Conservation (phyloP, 2,329 filamentous ascomycete species). For the Claviceps maximensis region DNA sequence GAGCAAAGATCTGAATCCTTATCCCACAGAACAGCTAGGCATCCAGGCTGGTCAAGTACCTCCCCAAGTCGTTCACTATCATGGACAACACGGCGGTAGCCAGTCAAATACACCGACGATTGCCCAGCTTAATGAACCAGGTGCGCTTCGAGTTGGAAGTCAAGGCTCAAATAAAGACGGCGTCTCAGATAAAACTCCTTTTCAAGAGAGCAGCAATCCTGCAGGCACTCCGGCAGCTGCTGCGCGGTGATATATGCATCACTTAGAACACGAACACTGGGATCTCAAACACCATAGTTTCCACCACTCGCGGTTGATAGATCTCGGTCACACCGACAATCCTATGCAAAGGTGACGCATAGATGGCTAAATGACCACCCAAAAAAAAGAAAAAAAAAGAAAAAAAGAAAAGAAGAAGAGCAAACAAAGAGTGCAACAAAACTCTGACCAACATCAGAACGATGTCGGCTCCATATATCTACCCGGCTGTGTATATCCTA, state of each 20-base stretch:
- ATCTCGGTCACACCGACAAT: not conserved
- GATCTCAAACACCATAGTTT: not conserved
- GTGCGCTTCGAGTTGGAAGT: slow-evolving; percentile 33
- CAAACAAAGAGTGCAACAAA: not conserved
- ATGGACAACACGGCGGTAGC: slow-evolving; percentile 53
- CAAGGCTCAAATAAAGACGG: slow-evolving; percentile 30
- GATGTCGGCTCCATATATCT: not conserved
- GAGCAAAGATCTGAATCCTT: slow-evolving; percentile 55
- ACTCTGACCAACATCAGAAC: not conserved
- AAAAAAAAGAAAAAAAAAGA: not conserved
- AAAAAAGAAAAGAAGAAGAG: not conserved
- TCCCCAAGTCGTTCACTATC: slow-evolving; percentile 54
- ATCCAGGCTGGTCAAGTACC: slow-evolving; percentile 48
- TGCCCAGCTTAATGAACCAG: slow-evolving; percentile 36
- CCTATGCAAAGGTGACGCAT: not conserved
- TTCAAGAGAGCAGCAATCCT: slow-evolving; percentile 20
- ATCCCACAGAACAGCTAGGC: slow-evolving; percentile 51
- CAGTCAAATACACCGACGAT: slow-evolving; percentile 52
- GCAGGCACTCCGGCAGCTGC: slow-evolving; percentile 9
- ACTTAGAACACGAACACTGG: not conserved
- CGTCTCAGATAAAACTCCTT: slow-evolving; percentile 23
- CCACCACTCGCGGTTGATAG: not conserved
- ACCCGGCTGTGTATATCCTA: not conserved
- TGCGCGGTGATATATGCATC: not conserved
- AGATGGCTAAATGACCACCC: not conserved